phyloP scores from a whole-genome alignment of 2,329 filamentous ascomycete genomes.

The Colletotrichum ledebouriae region DNA sequence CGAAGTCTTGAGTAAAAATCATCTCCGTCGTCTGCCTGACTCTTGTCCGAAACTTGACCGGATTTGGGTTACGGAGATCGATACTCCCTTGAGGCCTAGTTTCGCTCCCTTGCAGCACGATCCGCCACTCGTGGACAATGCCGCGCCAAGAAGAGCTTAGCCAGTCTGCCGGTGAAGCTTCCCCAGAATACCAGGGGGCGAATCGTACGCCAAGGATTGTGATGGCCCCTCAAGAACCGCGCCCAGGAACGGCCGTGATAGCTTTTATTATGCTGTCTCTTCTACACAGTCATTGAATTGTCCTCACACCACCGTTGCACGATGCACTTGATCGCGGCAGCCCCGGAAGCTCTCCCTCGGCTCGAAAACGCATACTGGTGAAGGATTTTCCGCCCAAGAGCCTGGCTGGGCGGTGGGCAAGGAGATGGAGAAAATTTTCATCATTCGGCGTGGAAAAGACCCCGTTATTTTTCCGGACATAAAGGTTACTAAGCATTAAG shows the following conservation, averaged over 20 bases:
- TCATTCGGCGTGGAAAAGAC: no score
- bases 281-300: no score
- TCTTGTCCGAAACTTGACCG: no score
- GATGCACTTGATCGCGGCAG: not conserved
- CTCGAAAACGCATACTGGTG: not conserved
- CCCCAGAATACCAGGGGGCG: slow-evolving; percentile 26
- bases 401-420: not conserved
- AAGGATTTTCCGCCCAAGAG: not conserved
- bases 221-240: not conserved
- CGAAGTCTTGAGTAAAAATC: not conserved
- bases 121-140: slow-evolving; percentile 6
- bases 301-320: no score
- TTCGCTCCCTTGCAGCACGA: slow-evolving; percentile 11
- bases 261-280: no score
- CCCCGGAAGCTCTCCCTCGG: not conserved
- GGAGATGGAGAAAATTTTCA: not conserved
- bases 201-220: slow-evolving; percentile 14
- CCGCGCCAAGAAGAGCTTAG: slow-evolving; percentile 18
- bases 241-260: no score
- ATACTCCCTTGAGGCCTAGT: not conserved
- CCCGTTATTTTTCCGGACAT: no score
- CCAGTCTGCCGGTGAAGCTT: slow-evolving; percentile 21
- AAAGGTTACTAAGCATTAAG: no score
- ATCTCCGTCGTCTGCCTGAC: not conserved
- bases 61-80: not conserved